Evolutionary conservation across 2,329 filamentous ascomycete species (phyloP).

Genomic region (Colletotrichum chrysophilum): DNA sequence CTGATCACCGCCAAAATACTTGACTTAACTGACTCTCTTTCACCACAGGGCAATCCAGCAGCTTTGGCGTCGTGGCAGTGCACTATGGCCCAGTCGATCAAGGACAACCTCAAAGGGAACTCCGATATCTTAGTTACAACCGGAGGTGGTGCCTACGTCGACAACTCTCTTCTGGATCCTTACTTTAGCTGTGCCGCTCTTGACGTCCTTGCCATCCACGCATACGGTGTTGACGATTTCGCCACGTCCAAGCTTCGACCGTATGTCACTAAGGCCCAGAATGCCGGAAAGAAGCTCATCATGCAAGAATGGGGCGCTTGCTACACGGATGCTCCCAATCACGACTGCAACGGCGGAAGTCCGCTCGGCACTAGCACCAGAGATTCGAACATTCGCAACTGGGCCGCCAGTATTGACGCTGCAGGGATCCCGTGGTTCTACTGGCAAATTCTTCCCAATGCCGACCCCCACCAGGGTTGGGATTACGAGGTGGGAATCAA

Average conservation of each 20-base stretch:
- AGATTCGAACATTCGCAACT: slow-evolving; percentile 30
- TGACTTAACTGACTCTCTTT: neutral
- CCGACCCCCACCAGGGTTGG: slow-evolving; percentile 32
- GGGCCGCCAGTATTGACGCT: slow-evolving; percentile 29
- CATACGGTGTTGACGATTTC: slow-evolving; percentile 31
- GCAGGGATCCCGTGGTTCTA: slow-evolving; percentile 37
- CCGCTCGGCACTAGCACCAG: slow-evolving; percentile 16
- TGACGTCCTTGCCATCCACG: slow-evolving; percentile 27
- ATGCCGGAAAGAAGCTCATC: slow-evolving; percentile 35
- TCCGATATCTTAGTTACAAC: slow-evolving; percentile 24
- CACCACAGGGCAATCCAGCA: slow-evolving; percentile 18
- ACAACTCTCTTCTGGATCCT: slow-evolving; percentile 18
- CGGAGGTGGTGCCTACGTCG: slow-evolving; percentile 23
- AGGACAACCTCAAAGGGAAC: slow-evolving; percentile 23
- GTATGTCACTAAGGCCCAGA: slow-evolving; percentile 29
- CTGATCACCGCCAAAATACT: neutral
- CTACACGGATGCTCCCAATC: slow-evolving; percentile 31
- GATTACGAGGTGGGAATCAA: slow-evolving; percentile 36
- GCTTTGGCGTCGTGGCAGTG: slow-evolving; percentile 27
- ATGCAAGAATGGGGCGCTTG: slow-evolving; percentile 35
- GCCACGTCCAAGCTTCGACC: slow-evolving; percentile 24
- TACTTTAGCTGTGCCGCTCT: slow-evolving; percentile 20
- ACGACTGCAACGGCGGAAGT: slow-evolving; percentile 27
- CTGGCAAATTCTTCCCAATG: slow-evolving; percentile 37
- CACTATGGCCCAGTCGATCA: slow-evolving; percentile 26